A percentile compares a stretch with the other conserved stretches of the same genome.
Evolutionary conservation across 1,284 basidiomycete genomes (phyloP).

Genomic region (Volvariella volvacea): DNA sequence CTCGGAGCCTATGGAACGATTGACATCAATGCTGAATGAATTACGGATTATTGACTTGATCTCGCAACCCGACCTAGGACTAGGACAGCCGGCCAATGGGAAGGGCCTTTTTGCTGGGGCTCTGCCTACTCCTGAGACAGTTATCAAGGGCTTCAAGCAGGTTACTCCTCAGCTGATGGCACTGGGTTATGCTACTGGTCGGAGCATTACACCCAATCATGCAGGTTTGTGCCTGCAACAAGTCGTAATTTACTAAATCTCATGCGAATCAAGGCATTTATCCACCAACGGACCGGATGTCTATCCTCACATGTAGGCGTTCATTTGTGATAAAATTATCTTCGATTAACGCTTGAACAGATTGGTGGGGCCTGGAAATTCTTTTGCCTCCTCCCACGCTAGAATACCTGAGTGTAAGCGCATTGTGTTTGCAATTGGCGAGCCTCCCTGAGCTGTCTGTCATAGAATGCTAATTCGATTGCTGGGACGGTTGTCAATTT

Average conservation of each 20-base stretch:
- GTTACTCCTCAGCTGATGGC: slow-evolving; percentile 74
- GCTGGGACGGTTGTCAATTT: slow-evolving; percentile 60
- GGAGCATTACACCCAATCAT: slow-evolving; percentile 61
- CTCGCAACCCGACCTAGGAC: slow-evolving; percentile 47
- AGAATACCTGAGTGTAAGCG: slow-evolving; percentile 46
- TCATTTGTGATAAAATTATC: not conserved
- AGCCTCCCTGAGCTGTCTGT: slow-evolving; percentile 1
- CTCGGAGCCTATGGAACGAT: slow-evolving; percentile 41
- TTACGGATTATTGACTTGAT: slow-evolving; percentile 56
- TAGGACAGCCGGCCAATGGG: slow-evolving; percentile 38
- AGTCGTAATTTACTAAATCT: not conserved
- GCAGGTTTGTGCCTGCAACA: slow-evolving; percentile 29
- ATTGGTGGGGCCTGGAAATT: slow-evolving; percentile 82
- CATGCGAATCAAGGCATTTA: slow-evolving; percentile 38
- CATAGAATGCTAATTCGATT: slow-evolving; percentile 54
- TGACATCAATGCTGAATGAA: slow-evolving; percentile 44
- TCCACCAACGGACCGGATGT: slow-evolving; percentile 71
- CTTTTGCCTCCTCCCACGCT: slow-evolving; percentile 65
- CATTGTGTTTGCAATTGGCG: not conserved
- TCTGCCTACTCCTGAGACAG: slow-evolving; percentile 64
- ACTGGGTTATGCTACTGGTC: slow-evolving; percentile 61
- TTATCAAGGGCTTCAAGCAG: slow-evolving; percentile 59
- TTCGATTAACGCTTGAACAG: too few species aligned
- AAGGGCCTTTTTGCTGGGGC: slow-evolving; percentile 63
- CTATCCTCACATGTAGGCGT: slow-evolving; percentile 68